These are phyloP conservation scores for Solidago caesia DNA, from an alignment of 129 eudicot genomes.

Conservation along the genomic window DNA sequence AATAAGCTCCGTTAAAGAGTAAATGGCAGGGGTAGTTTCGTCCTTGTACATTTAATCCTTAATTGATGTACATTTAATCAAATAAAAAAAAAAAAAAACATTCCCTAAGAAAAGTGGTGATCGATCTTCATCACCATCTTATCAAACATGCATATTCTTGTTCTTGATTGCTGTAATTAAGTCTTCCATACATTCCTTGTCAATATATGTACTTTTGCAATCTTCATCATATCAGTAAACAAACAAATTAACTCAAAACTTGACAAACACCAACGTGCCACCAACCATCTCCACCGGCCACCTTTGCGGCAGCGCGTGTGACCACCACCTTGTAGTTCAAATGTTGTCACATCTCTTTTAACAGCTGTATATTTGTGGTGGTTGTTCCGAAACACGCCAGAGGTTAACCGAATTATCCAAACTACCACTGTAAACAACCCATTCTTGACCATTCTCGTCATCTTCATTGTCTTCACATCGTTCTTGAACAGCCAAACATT, in stretches of 20 bases:
- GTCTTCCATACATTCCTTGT: not conserved
- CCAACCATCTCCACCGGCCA: not conserved
- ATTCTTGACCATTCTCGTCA: slow-evolving; percentile 27
- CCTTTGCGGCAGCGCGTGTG: slow-evolving; percentile 4
- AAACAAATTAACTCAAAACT: not conserved
- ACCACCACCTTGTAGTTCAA: not conserved
- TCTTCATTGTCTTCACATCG: not conserved
- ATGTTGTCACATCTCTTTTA: slow-evolving; percentile 6
- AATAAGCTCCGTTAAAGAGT: too few relatives aligned
- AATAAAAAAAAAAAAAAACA: not conserved
- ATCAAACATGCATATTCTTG: not conserved
- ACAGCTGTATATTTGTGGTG: not conserved
- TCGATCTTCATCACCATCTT: slow-evolving; percentile 22
- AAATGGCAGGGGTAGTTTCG: too few relatives aligned
- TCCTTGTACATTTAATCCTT: not conserved
- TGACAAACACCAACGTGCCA: slow-evolving; percentile 1
- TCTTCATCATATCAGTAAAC: slow-evolving; percentile 10
- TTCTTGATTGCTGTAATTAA: not conserved
- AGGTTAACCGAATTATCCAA: slow-evolving; percentile 70
- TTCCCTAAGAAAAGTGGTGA: not conserved
- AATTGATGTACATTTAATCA: slow-evolving; percentile 3
- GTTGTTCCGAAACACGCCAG: slow-evolving; percentile 60
- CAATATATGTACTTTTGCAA: not conserved
- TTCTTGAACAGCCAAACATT: slow-evolving; percentile 64
- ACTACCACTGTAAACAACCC: slow-evolving; percentile 85